Conservation (phyloP, 495 filamentous ascomycete genomes). For the Penicillium mononematosum region DNA sequence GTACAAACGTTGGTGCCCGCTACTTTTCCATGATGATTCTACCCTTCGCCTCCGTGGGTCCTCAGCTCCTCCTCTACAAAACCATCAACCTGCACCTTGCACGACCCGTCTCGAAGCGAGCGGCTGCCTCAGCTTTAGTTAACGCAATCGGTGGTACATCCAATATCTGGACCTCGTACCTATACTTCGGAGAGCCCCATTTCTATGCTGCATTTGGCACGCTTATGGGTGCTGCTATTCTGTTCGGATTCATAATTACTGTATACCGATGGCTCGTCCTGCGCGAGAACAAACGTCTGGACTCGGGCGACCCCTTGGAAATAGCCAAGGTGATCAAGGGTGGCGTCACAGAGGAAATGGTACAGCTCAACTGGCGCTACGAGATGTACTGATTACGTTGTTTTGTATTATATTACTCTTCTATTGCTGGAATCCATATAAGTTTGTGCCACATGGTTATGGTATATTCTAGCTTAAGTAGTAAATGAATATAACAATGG, state of each 20-base stretch:
- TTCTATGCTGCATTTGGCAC: conserved; percentile 41
- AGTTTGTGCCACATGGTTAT: not conserved
- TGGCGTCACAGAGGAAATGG: conserved; percentile 43
- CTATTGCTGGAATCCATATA: not conserved
- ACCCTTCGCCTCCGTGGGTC: conserved; percentile 31
- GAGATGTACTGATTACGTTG: conserved; percentile 33
- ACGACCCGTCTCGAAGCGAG: conserved; percentile 30
- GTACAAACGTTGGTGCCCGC: conserved; percentile 25
- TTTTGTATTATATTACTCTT: not conserved
- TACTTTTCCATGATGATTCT: conserved; percentile 35
- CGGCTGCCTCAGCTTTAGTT: conserved; percentile 31
- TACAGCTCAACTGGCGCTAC: conserved; percentile 42
- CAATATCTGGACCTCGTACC: conserved; percentile 42
- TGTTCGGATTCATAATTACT: conserved; percentile 32
- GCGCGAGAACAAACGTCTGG: conserved; percentile 36
- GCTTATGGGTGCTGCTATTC: conserved; percentile 33
- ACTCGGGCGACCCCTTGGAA: conserved; percentile 31
- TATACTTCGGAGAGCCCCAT: conserved; percentile 35
- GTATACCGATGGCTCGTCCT: conserved; percentile 38
- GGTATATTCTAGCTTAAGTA: not conserved
- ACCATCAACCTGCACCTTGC: conserved; percentile 33
- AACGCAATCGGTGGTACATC: conserved; percentile 38
- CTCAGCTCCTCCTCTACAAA: conserved; percentile 33
- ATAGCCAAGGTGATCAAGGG: conserved; percentile 37
- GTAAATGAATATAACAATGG: not conserved